Percentiles rank a stretch among this genome's conserved stretches.
Evolutionary conservation across 1,139 yeast genomes (phyloP).

Genomic region (Trichomonascaceae sp.): DNA sequence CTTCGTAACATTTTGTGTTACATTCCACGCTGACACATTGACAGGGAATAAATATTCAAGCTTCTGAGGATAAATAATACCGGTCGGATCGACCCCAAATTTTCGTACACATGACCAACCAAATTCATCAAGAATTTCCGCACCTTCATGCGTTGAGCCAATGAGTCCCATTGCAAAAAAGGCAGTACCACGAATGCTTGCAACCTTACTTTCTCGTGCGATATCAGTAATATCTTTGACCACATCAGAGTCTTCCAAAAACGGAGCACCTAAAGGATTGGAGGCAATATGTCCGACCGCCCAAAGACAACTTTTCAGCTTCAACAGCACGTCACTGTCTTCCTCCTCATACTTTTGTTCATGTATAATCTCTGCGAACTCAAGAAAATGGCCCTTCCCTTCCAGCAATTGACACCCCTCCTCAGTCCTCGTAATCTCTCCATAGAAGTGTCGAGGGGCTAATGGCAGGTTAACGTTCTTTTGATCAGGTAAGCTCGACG

Average conservation of each 20-base stretch:
- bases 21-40: background rate
- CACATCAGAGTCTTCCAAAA: slow-evolving; percentile 57
- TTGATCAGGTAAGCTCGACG: slow-evolving; percentile 6
- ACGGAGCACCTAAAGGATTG: slow-evolving; percentile 52
- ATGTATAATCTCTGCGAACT: slow-evolving; percentile 39
- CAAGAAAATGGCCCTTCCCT: slow-evolving; percentile 43
- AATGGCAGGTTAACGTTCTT: background rate
- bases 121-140: slow-evolving; percentile 76
- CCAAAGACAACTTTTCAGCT: slow-evolving; percentile 76
- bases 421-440: slow-evolving; percentile 70
- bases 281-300: slow-evolving; percentile 80
- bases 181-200: slow-evolving; percentile 69
- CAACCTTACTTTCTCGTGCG: slow-evolving; percentile 48
- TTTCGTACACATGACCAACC: slow-evolving; percentile 66
- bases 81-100: slow-evolving; percentile 46
- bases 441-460: slow-evolving; percentile 68
- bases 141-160: slow-evolving; percentile 68
- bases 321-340: slow-evolving; percentile 31
- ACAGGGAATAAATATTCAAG: slow-evolving; percentile 16
- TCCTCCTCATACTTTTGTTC: slow-evolving; percentile 29
- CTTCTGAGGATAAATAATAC: slow-evolving; percentile 32
- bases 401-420: slow-evolving; percentile 60
- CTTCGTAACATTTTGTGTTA: background rate
- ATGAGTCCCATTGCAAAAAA: slow-evolving; percentile 73
- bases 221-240: slow-evolving; percentile 50